Percentiles rank a stretch among this genome's conserved stretches.
These are phyloP conservation scores for Ulvella scutata DNA, from an alignment of 139 green algal species.

Conservation along the genomic window DNA sequence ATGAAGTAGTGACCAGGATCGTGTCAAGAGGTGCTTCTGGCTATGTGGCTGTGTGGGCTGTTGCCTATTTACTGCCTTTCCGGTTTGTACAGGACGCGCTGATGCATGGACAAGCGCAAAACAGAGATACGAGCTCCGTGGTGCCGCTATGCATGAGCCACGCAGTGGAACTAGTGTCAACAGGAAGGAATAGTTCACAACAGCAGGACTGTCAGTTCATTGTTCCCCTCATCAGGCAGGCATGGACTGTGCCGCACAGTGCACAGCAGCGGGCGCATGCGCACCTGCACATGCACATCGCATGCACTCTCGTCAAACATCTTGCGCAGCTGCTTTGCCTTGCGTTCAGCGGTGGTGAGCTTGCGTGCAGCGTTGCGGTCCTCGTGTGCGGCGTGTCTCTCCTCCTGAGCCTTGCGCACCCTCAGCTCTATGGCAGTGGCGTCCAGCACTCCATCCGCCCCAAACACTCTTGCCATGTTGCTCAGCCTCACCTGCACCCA, in stretches of 20 bases:
- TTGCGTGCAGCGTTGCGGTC: slow-evolving; percentile 88
- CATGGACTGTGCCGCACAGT: too few relatives aligned
- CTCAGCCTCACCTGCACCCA: slow-evolving; percentile 90
- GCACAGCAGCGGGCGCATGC: background rate
- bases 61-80: too few relatives aligned
- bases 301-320: slow-evolving; percentile 48
- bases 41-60: too few relatives aligned
- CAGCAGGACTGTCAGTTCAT: too few relatives aligned
- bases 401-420: slow-evolving; percentile 38
- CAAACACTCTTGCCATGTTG: slow-evolving; percentile 92
- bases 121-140: too few relatives aligned
- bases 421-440: slow-evolving; percentile 84
- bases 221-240: background rate
- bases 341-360: slow-evolving; percentile 79
- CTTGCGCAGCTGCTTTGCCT: slow-evolving; percentile 89
- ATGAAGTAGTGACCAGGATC: too few relatives aligned
- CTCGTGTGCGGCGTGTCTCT: slow-evolving; percentile 64
- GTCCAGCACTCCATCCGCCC: slow-evolving; percentile 67
- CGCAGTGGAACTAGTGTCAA: too few relatives aligned
- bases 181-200: too few relatives aligned
- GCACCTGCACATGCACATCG: slow-evolving; percentile 21
- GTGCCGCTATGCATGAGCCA: too few relatives aligned
- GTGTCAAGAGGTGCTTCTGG: too few relatives aligned
- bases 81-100: too few relatives aligned
- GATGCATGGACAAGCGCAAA: too few relatives aligned